Evolutionary conservation across 2,329 filamentous ascomycete species (phyloP), one percentile per base, ranked within the genome.

Genomic region (Aquanectria penicillioides): DNA sequence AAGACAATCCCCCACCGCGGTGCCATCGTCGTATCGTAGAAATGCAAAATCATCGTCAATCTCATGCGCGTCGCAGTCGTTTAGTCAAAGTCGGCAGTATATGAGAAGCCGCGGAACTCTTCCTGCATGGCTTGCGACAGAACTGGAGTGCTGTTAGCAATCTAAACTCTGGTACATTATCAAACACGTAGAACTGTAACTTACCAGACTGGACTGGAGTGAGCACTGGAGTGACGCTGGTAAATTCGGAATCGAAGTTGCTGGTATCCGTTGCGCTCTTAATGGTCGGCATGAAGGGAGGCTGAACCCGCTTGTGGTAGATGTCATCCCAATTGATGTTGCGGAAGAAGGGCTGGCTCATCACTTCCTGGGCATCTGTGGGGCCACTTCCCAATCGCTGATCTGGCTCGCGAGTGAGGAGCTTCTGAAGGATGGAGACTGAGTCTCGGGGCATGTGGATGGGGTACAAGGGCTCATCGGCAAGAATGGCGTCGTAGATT

Each of bases 301-400:
- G 91, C 50, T 89, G 86, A 17, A 97, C 88, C 29, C 93, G 87
- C 86, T 98, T 99, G 80, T 97, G 87, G 77, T 97, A 98, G 61
- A 99, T 93, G 73, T 99, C 95, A 66, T 99, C 95, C 95, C 95
- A 99, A 78, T 95, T 97, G 75, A 98, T 92, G 74, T 95, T 97
- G 62, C 93, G 86, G 83, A 99, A 99, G 83, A 99, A 99, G 1
- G 95, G 92, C 76, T 99, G 95, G 73, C 89, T 96, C 95, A 99
- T 99, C 73, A 99, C 91, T 78, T 99, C 95, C 77, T 98, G 94
- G 3, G 95, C 95, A 78, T 99, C 95, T 1, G 95, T 98, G 3
- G 95, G 94, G 4, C 95, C 95, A 67, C 93, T 96, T 63, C 95
- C 95, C 25, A 99, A 85, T 66, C 95, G 89, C 73, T 95, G 85